Conservation (phyloP, 2,329 filamentous ascomycete genomes). For the Monosporascus sp. region DNA sequence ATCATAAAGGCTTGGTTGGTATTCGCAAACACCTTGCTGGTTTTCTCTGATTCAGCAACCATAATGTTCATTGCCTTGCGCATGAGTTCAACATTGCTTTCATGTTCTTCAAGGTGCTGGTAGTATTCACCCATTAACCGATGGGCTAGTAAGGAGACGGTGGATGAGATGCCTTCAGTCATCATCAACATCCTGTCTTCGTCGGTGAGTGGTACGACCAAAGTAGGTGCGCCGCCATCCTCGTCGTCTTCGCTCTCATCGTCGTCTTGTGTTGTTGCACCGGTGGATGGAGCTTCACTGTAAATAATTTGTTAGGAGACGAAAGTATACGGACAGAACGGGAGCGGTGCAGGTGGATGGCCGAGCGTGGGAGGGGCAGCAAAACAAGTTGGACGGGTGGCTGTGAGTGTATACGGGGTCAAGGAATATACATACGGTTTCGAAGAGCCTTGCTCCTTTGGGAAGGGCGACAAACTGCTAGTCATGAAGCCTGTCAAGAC, state of each 20-base stretch:
- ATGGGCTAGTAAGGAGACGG: conserved; percentile 74
- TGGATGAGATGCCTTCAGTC: conserved; percentile 63
- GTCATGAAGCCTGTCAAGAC: conserved; percentile 77
- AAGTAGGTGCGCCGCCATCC: conserved; percentile 48
- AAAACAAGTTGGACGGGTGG: no score
- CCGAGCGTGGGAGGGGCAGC: no score
- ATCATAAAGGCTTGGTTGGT: conserved; percentile 70
- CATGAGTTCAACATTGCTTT: conserved; percentile 73
- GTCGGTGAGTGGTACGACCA: conserved; percentile 56
- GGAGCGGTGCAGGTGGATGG: no score
- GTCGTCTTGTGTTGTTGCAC: conserved; percentile 27
- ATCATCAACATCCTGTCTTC: conserved; percentile 80
- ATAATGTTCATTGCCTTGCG: conserved; percentile 65
- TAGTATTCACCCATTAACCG: conserved; percentile 81
- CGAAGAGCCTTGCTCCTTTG: conserved; percentile 26
- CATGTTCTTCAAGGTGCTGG: conserved; percentile 76
- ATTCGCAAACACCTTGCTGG: conserved; percentile 64
- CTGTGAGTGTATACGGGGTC: neutral
- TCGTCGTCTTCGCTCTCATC: conserved; percentile 53
- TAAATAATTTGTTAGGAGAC: neutral
- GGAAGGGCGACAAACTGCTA: conserved; percentile 81
- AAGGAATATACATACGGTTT: conserved; percentile 6
- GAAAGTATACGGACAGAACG: neutral
- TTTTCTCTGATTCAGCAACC: conserved; percentile 55
- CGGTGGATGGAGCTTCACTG: conserved; percentile 12